Base-by-base conservation (phyloP, 78 protist genomes). In the Isochrysis galbana region DNA sequence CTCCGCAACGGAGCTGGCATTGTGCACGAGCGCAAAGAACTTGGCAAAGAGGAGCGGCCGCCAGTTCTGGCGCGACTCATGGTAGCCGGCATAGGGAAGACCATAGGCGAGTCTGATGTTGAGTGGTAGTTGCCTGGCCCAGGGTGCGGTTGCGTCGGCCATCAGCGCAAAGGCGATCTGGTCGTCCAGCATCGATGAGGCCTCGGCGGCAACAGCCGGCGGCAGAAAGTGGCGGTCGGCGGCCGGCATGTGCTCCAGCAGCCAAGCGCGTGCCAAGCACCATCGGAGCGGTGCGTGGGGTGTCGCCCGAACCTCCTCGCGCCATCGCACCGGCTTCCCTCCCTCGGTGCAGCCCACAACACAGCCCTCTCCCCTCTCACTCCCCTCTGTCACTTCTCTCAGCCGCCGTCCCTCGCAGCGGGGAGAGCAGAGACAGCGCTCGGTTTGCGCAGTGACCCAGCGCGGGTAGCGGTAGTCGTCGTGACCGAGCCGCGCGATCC, bases 11-110 rank as follows among this genome's bases (percentile, higher is more conserved):
- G 39, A 41, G 39, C 7, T 39, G 32, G 93, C 86, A 22, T 54
- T 39, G 25, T 47, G 77, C 42, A 69, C 91, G 41, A 54, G 91
- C 78, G 5, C 42, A 42, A 89, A 67, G 72, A 42, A 91, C 72
- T 91, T 91, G 22, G 93, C 88, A 51, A 91, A 91, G 48, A 91
- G 45, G 82, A 91, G 88, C 36, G 93, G 93, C 34, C 93, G 88
- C 89, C 70, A 45, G 80, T 91, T 91, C 77, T 39, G 61, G 41
- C 77, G 36, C 21, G 89, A 39, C 69, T 91, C 93, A 39, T 39
- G 77, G 14, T 34, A 47, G 26, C 36, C 2, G 22, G 93, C 51
- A 72, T 91, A 72, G 48, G 93, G 93, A 25, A 91, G 74, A 11
- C 41, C 2, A 70, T 91, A 91, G 47, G 93, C 36, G 32, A 91